A percentile compares a stretch with the other conserved stretches of the same genome.
Evolutionary conservation across 306 rosid species (phyloP).

Genomic region (Rubus parviflorus): DNA sequence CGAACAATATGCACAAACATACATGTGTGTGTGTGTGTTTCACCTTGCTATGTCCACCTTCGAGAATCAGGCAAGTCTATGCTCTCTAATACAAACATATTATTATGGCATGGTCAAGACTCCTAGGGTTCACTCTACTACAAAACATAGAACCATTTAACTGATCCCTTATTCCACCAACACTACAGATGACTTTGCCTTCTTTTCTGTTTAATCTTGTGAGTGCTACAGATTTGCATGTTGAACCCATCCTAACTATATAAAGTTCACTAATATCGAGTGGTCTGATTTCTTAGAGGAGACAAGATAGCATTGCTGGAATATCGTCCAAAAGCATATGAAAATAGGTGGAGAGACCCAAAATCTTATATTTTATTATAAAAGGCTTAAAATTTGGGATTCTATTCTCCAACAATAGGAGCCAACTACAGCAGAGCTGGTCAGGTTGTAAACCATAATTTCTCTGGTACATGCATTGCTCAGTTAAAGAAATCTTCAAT

Average conservation of each 20-base stretch:
- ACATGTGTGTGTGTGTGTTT: neutral
- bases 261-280: neutral
- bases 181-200: neutral
- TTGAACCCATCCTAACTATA: neutral
- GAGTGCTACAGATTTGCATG: neutral
- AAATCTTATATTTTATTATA: neutral
- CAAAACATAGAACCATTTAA: neutral
- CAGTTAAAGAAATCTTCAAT: neutral
- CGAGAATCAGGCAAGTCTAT: neutral
- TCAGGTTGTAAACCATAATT: neutral
- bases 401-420: neutral
- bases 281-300: neutral
- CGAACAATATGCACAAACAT: neutral
- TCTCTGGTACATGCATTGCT: neutral
- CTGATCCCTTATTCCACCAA: neutral
- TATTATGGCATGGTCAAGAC: neutral
- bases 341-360: neutral
- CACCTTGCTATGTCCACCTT: neutral
- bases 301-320: neutral
- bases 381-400: neutral
- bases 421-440: neutral
- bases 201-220: neutral
- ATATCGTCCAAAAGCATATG: neutral
- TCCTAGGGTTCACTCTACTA: neutral
- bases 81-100: neutral